Base-by-base conservation (phyloP, 768 basidiomycete genomes). In the Punctularia strigosozonata region DNA sequence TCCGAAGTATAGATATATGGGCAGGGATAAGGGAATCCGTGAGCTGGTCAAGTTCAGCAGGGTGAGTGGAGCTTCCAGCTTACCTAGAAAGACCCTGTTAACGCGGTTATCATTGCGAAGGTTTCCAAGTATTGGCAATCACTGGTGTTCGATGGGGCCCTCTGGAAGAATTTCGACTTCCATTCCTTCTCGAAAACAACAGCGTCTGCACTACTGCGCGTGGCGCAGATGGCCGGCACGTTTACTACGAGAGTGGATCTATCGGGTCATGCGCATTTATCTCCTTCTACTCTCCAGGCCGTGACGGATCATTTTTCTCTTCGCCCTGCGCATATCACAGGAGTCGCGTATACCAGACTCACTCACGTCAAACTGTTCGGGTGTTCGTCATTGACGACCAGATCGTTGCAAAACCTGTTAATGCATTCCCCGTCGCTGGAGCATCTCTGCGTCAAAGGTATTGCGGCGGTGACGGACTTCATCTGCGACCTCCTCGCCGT, bases 111-210 rank as follows among this genome's bases (percentile, higher is more conserved):
- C 36, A 46, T 43, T 38, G 12, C 22, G 31, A 39, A 89, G 84
- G 81, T 88, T 8, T 90, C 81, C 21, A 81, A 73, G 52, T 50
- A 65, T 7, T 94, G 89, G 88, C 76, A 72, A 38, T 54, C 61
- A 2, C 71, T 91, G 26, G 75, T 79, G 19, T 76, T 80, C 48
- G 90, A 94, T 54, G 89, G 89, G 12, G 84, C 89, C 50, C 66
- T 92, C n/a, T 92, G 90, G 90, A 50, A 59, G 31, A 52, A 69
- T 40, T 62, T 86, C 24, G 69, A 84, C 52, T 63, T 89, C 24
- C 67, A 56, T 15, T 57, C 75, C 1, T 82, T 85, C 53, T 74
- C 82, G 12, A 61, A 65, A 25, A 52, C 80, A 5, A 67, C 79
- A 10, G 50, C 64, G 33, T 52, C 59, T 18, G 58, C 77, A 36